Conservation (phyloP, 768 basidiomycete genomes). For the Artomyces pyxidatus region DNA sequence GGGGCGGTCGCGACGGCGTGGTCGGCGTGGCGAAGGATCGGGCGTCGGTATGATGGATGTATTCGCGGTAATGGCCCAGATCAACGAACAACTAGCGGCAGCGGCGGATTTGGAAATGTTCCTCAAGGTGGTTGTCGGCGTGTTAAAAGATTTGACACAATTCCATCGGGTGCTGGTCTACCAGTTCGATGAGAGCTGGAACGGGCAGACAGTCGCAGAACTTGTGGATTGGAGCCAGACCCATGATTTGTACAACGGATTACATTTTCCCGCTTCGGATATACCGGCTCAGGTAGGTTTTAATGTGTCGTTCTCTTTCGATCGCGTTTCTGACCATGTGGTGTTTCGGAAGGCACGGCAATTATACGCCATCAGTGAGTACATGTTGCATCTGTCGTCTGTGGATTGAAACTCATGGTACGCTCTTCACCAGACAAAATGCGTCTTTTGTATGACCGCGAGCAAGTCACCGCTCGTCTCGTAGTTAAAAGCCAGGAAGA, state of each 20-base stretch:
- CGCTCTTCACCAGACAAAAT: conserved; percentile 71
- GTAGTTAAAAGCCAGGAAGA: conserved; percentile 56
- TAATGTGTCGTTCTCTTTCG: neutral
- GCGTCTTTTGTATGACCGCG: conserved; percentile 65
- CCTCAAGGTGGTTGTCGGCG: conserved; percentile 64
- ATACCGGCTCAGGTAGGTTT: conserved; percentile 56
- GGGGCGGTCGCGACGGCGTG: conserved; percentile 1
- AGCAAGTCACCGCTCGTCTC: conserved; percentile 64
- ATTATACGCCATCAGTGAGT: conserved; percentile 14
- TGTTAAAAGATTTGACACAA: conserved; percentile 71
- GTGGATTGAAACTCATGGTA: conserved; percentile 55
- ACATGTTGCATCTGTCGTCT: no score
- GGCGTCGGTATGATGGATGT: conserved; percentile 68
- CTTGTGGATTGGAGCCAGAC: conserved; percentile 71
- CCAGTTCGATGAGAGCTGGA: conserved; percentile 76
- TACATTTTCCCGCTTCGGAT: conserved; percentile 65
- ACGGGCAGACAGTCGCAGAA: conserved; percentile 73
- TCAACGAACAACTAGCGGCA: conserved; percentile 70
- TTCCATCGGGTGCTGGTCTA: conserved; percentile 79
- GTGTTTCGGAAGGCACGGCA: conserved; percentile 12
- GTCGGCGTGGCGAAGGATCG: conserved; percentile 18
- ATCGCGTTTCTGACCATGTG: neutral
- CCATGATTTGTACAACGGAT: conserved; percentile 61
- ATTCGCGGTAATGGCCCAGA: conserved; percentile 68
- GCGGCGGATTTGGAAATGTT: conserved; percentile 61